phyloP scores from a whole-genome alignment of 257 asterid species.

The Petunia secreta region DNA sequence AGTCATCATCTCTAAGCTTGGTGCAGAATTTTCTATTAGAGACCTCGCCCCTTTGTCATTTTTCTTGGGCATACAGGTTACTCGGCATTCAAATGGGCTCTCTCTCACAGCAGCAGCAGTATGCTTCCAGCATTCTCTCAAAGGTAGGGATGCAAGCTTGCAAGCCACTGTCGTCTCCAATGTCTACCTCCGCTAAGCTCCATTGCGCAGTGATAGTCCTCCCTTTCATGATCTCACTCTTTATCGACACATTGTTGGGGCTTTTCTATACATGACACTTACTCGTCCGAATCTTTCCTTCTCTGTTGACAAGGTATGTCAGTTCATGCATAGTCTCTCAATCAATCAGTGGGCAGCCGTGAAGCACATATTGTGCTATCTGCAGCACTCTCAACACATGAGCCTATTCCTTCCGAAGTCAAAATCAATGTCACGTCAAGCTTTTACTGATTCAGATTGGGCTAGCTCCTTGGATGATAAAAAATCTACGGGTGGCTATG shows the following conservation, averaged over 20 bases:
- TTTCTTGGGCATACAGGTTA: background rate
- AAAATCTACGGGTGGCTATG: background rate
- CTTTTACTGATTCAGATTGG: background rate
- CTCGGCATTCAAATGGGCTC: background rate
- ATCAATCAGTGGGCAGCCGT: background rate
- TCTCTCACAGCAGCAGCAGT: too few relatives aligned
- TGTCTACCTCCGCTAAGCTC: background rate
- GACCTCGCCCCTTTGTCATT: background rate
- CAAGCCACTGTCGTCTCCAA: background rate
- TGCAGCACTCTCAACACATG: background rate
- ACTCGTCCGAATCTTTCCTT: slow-evolving; percentile 3
- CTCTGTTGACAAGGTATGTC: background rate
- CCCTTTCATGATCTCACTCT: background rate
- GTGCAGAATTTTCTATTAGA: background rate
- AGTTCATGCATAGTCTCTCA: background rate
- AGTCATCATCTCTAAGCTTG: too few relatives aligned
- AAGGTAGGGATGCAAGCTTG: background rate
- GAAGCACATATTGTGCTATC: background rate
- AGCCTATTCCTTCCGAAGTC: background rate
- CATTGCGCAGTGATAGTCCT: background rate
- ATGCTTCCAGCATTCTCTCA: background rate
- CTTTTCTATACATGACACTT: background rate
- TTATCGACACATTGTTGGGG: background rate
- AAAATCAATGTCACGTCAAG: background rate
- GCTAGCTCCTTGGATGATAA: background rate